Evolutionary conservation across 2,329 filamentous ascomycete genomes (phyloP).

Genomic region (Phyllosticta paracitricarpa): DNA sequence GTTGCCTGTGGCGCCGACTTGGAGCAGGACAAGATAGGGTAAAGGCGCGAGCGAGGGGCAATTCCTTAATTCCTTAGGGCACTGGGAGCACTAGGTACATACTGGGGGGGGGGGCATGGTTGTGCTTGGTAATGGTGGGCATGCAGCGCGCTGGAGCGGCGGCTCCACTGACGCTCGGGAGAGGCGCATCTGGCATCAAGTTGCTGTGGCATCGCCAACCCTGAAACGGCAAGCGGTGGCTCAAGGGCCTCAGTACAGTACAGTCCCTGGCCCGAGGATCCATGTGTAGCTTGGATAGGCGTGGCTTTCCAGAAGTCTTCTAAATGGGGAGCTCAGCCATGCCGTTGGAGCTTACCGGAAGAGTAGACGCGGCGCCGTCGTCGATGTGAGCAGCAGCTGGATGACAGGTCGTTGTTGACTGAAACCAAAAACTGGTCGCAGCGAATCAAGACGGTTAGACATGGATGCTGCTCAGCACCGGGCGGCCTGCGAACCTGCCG

Average conservation of each 20-base stretch:
- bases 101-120: not conserved
- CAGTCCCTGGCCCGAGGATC: conserved; percentile 3
- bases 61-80: not conserved
- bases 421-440: conserved; percentile 7
- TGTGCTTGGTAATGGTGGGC: not conserved
- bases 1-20: not conserved
- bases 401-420: conserved; percentile 6
- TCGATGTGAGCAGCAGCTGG: conserved; percentile 1
- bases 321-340: conserved; percentile 1
- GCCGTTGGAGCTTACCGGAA: not conserved
- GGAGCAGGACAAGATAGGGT: not conserved
- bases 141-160: not conserved
- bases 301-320: conserved; percentile 10
- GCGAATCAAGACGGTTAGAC: conserved; percentile 3
- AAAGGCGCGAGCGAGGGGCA: not conserved
- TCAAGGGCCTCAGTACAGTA: conserved; percentile 6
- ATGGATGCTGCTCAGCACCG: not conserved
- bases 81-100: not conserved
- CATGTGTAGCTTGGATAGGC: not conserved
- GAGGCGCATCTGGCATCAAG: not conserved
- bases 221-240: conserved; percentile 8
- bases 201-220: not conserved
- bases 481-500: conserved; percentile 1
- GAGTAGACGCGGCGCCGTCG: not conserved
- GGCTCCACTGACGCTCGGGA: conserved; percentile 4